Evolutionary conservation across 1,284 basidiomycete species (phyloP), one percentile per base, ranked within the genome.

Genomic region (Sporisorium graminicola): DNA sequence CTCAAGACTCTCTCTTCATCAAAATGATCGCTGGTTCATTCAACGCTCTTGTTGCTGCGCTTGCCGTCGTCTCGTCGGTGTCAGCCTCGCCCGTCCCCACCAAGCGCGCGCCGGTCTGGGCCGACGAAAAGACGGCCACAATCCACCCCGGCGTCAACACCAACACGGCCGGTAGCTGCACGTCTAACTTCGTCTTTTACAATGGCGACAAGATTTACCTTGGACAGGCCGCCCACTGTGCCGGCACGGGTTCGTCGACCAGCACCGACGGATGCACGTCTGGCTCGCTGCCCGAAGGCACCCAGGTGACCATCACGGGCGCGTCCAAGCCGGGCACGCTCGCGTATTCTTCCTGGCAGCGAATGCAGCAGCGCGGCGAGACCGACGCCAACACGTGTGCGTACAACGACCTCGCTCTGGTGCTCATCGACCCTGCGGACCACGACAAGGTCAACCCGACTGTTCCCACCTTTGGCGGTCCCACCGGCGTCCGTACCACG

Each of bases 131-230:
- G 29, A 62, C 57, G 6, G 76, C 77, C 9, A 76, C 77, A 13
- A 73, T 79, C 43, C 73, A 78, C 54, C 78, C 78, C 5, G 78
- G 78, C 44, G 78, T 79, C 54, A 78, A 79, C 61, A 76, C 78
- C 46, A 64, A 78, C 57, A 79, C 78, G 10, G 63, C 66, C 12
- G 78, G 76, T 20, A 61, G 62, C 47, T 79, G 78, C 59, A 79
- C 78, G 0, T 71, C 75, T 35, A 79, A 79, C 65, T 79, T 78
- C 37, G 58, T 79, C 62, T 78, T 51, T 53, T 73, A 72, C 63
- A 57, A 71, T 13, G 75, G 76, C 51, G 46, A 52, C 51, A 58
- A 76, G 31, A 62, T 79, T 46, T 79, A 72, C 60, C 58, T 79
- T 20, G 78, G 78, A 6, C 78, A 79, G 31, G 78, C 78, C 5